Conservation (phyloP, 1,284 basidiomycete species). For the Pseudomicrostroma phylloplanum region DNA sequence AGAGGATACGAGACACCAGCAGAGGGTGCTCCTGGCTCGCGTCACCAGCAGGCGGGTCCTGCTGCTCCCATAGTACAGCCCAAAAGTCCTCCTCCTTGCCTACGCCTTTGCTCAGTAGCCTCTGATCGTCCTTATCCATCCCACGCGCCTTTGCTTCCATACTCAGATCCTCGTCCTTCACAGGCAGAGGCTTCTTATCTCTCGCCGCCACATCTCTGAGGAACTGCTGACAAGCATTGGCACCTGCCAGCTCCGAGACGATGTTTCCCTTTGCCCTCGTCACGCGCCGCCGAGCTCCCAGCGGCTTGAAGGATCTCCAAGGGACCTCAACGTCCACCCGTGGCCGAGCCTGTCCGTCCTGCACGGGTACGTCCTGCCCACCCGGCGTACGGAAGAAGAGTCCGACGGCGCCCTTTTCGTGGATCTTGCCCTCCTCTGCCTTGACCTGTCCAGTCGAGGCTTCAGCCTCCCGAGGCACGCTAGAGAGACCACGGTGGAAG, state of each 20-base stretch:
- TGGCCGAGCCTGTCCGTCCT: neutral
- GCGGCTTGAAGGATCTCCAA: neutral
- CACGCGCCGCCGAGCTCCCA: neutral
- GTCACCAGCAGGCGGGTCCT: neutral
- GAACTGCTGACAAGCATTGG: conserved; percentile 3
- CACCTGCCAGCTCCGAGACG: neutral
- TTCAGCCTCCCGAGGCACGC: too few species aligned
- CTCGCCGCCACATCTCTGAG: neutral
- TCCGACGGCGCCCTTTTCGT: conserved; percentile 4
- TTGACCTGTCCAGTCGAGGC: neutral
- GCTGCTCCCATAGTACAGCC: neutral
- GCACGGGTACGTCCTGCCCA: neutral
- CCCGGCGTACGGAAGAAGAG: neutral
- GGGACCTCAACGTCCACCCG: neutral
- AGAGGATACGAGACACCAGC: conserved; percentile 1
- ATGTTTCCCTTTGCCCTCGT: conserved; percentile 3
- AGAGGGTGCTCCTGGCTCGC: neutral
- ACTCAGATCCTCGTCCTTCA: neutral
- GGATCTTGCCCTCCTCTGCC: neutral
- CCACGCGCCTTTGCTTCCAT: neutral
- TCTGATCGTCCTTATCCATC: neutral
- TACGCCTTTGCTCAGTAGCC: neutral
- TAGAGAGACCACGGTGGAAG: neutral
- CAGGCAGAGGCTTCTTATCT: neutral
- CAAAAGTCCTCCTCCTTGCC: conserved; percentile 5